A percentile compares a stretch with the other conserved stretches of the same genome.
These are phyloP conservation scores for Thraustochytrium sp. DNA, from an alignment of 352 stramenopile genomes.

Conservation along the genomic window DNA sequence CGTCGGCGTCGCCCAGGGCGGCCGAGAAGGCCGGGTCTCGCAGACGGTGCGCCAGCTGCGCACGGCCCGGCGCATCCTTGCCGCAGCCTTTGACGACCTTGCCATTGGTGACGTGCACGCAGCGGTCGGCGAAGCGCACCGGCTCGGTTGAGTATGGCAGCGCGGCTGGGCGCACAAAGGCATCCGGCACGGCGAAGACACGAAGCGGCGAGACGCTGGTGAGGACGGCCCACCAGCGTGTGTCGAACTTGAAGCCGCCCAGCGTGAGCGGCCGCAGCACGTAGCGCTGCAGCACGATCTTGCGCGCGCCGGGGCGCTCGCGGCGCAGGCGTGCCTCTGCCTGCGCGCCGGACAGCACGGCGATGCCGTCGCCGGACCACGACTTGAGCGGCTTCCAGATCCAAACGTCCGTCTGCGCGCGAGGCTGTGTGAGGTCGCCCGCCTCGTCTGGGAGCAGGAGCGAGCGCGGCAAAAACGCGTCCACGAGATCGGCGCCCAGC, in stretches of 20 bases:
- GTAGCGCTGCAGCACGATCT: slow-evolving; percentile 39
- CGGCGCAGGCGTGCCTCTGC: neutral
- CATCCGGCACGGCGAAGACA: slow-evolving; percentile 20
- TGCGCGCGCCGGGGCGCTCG: neutral
- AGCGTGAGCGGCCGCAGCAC: slow-evolving; percentile 12
- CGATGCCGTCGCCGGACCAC: slow-evolving; percentile 15
- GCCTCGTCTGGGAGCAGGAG: neutral
- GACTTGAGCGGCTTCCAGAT: slow-evolving; percentile 2
- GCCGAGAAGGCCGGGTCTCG: neutral
- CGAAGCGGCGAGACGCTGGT: neutral
- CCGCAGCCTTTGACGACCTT: slow-evolving; percentile 28
- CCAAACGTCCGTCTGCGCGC: neutral
- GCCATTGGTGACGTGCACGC: slow-evolving; percentile 37
- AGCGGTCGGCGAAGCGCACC: slow-evolving; percentile 7
- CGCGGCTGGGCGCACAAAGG: neutral
- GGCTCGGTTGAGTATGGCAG: neutral
- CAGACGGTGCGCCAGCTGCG: neutral
- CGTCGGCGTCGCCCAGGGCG: neutral
- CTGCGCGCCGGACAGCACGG: neutral
- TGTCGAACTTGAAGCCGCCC: slow-evolving; percentile 34
- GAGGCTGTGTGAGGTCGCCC: neutral
- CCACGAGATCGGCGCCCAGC: neutral
- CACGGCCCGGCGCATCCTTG: neutral
- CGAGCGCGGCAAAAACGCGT: neutral
- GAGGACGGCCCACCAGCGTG: slow-evolving; percentile 33